phyloP scores from a whole-genome alignment of 2,329 filamentous ascomycete species.

The Penicillium sp. region DNA sequence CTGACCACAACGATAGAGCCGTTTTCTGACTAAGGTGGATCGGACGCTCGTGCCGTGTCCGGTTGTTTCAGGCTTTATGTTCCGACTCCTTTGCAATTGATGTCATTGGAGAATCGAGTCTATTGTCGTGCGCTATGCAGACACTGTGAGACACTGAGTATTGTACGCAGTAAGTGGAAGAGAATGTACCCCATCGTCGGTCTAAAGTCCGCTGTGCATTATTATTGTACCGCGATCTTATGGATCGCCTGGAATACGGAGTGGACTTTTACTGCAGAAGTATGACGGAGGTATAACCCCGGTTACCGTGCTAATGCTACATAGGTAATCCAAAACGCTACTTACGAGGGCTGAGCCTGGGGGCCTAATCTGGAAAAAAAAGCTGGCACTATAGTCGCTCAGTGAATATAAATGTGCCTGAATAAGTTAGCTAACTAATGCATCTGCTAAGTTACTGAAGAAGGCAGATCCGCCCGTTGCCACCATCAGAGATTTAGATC shows the following conservation, averaged over 20 bases:
- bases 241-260: neutral
- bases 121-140: neutral
- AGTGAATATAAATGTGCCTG: neutral
- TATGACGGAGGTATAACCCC: neutral
- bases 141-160: neutral
- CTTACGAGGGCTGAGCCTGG: neutral
- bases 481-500: constrained; percentile 21
- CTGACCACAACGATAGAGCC: constrained; percentile 1
- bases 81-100: constrained; percentile 15
- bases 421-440: neutral
- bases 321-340: neutral
- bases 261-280: neutral
- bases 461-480: constrained; percentile 15
- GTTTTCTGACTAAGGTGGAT: constrained; percentile 18
- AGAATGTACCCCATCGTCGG: neutral
- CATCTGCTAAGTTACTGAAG: neutral
- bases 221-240: neutral
- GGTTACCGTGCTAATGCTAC: neutral
- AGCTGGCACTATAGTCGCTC: too few relatives aligned
- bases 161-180: neutral
- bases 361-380: neutral
- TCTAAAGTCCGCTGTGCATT: neutral
- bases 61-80: constrained; percentile 29
- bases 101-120: neutral
- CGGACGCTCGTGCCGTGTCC: constrained; percentile 22